Evolutionary conservation across 495 filamentous ascomycete species (phyloP), one percentile per base, ranked within the genome.

Genomic region (Margaritispora aquatica): DNA sequence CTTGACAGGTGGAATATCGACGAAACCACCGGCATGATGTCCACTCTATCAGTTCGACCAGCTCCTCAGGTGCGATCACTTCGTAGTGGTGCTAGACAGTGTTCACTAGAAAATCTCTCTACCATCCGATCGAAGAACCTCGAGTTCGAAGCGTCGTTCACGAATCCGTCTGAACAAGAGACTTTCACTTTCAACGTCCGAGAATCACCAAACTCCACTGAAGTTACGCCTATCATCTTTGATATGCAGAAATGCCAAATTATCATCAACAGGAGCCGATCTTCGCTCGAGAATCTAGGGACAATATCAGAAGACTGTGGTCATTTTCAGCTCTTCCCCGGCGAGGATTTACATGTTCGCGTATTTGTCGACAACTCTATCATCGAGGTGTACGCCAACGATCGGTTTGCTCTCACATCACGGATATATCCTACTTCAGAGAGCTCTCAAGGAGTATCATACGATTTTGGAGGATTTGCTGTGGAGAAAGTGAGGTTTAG

Each of bases 361-460:
- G 69, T 77, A 9, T 74, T 71, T 46, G 69, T 77, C 8, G 74
- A 77, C 26, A 71, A 70, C 29, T 69, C 68, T 1, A 57, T 76
- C 54, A 55, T 77, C 0, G 74, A 77, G 57, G 66, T 77, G 2
- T 74, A 72, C 34, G 73, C 67, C 0, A 76, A 76, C 53, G 73
- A 71, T 31, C 64, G 74, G 26, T 75, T 75, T 19, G 69, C 69
- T 0, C 51, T 75, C 4, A 58, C 59, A 1, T 61, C 58, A 11
- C 24, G 63, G 13, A 38, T 65, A 10, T 65, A 65, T 55, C 63
- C 63, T 0, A 59, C 26, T 36, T 46, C 60, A 22, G 63, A 58
- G 11, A 50, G 53, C 27, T 61, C 63, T 1, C n/a, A 41, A 0
- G 51, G 54, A 2, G 63, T 34, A 15, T 58, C 54, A 0, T 65